Conservation (phyloP, 768 basidiomycete species). For the Hygrocybe punicea region DNA sequence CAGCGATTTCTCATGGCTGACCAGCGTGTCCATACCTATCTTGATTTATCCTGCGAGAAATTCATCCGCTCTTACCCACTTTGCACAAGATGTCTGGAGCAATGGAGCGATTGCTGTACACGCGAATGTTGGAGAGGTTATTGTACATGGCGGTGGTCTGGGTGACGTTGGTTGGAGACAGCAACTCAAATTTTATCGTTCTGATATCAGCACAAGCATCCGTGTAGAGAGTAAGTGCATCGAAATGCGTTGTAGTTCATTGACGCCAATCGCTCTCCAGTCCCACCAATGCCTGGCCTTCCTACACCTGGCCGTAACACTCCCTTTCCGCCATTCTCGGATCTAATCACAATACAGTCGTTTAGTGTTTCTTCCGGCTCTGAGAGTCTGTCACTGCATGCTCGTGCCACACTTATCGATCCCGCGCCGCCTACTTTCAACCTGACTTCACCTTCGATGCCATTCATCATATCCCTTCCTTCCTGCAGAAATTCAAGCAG, state of each 20-base stretch:
- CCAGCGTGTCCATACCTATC: slow-evolving; percentile 49
- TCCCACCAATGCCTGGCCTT: slow-evolving; percentile 62
- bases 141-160: slow-evolving; percentile 51
- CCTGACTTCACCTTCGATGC: slow-evolving; percentile 53
- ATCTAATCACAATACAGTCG: slow-evolving; percentile 57
- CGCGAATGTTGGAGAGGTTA: slow-evolving; percentile 41
- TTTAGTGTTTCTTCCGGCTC: slow-evolving; percentile 44
- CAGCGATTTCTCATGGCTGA: slow-evolving; percentile 54
- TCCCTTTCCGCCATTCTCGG: slow-evolving; percentile 54
- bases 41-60: slow-evolving; percentile 54
- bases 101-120: slow-evolving; percentile 46
- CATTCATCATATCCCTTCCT: slow-evolving; percentile 59
- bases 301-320: slow-evolving; percentile 52
- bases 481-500: slow-evolving; percentile 10
- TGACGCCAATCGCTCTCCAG: slow-evolving; percentile 34
- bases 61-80: slow-evolving; percentile 44
- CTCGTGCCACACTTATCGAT: slow-evolving; percentile 55
- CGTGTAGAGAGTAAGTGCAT: slow-evolving; percentile 51
- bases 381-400: slow-evolving; percentile 41
- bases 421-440: slow-evolving; percentile 51
- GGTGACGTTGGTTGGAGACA: slow-evolving; percentile 48
- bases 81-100: slow-evolving; percentile 58
- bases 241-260: slow-evolving; percentile 4
- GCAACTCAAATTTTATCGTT: slow-evolving; percentile 38
- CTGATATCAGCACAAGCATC: slow-evolving; percentile 45